Base-by-base conservation (phyloP, 2,329 filamentous ascomycete genomes). In the Verticillium nubilum region DNA sequence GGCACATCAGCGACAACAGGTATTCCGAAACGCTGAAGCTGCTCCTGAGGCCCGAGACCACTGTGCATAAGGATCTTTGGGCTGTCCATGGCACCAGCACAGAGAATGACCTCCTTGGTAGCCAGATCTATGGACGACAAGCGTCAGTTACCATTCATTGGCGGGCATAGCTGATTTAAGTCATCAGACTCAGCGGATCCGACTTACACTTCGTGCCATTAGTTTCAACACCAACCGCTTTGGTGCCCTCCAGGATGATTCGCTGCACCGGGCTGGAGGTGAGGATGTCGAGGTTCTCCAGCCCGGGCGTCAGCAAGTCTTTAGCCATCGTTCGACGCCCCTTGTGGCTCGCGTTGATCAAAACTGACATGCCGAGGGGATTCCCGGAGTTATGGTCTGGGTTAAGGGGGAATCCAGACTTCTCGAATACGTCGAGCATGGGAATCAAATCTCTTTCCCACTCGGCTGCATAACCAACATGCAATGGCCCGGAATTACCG, bases 351-450 rank as follows among this genome's bases (percentile, higher is more conserved):
- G 82, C 83, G 54, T 78, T 80, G 62, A 82, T 78, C 17, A 76
- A 66, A 52, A 80, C 69, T 1, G 76, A 77, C 70, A 86, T 78
- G 3, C 85, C 85, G 29, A 86, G 73, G 0, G 82, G 83, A 64
- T 86, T 77, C 0, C 85, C 85, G 7, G 78, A 81, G 62, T 87
- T 86, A 42, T 83, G 76, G 62, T 86, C 84, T 0, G 74, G 73
- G 61, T 86, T 86, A 19, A 78, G 62, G 0, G 76, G 70, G 35
- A 79, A 73, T 0, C 83, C 83, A 26, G 76, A 73, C 37, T 80
- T 67, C 60, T 81, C 74, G 47, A 82, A 80, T 6, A 76, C 68
- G 60, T 83, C 77, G 50, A 82, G 67, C 31, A 80, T 64, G 0
- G 72, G 71, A 5, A 72, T 66, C 2, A 85, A 61, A 58, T 82